phyloP scores from a whole-genome alignment of 768 basidiomycete species.

The Megacollybia marginata region DNA sequence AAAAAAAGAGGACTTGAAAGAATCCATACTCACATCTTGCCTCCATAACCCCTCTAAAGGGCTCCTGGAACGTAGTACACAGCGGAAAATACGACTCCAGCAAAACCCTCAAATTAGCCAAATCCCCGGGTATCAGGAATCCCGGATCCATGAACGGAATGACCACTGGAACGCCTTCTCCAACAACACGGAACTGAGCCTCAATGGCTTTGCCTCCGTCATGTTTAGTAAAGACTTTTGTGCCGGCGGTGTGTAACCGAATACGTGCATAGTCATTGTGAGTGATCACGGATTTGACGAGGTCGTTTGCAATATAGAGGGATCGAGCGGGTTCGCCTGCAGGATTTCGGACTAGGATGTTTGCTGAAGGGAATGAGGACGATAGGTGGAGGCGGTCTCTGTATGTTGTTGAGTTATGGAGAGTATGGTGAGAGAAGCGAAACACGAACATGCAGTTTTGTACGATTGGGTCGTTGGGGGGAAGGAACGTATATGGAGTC shows the following conservation, averaged over 20 bases:
- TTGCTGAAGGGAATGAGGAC: constrained; percentile 62
- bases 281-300: constrained; percentile 72
- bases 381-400: constrained; percentile 71
- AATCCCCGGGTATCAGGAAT: constrained; percentile 51
- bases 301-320: constrained; percentile 81
- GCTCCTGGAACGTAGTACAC: constrained; percentile 51
- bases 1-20: neutral
- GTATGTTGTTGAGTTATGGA: neutral
- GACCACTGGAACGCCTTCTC: constrained; percentile 79
- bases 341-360: constrained; percentile 84
- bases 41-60: constrained; percentile 50
- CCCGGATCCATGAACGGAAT: constrained; percentile 71
- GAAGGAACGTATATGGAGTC: constrained; percentile 83
- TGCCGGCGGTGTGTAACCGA: constrained; percentile 87
- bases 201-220: constrained; percentile 59
- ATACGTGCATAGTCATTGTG: constrained; percentile 81
- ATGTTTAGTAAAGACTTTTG: constrained; percentile 88
- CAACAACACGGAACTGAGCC: constrained; percentile 67
- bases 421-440: neutral
- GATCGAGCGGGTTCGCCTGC: constrained; percentile 59
- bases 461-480: constrained; percentile 63
- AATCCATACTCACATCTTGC: constrained; percentile 36
- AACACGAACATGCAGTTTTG: constrained; percentile 61
- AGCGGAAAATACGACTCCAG: constrained; percentile 79
- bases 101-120: constrained; percentile 54